A percentile compares a stretch with the other conserved stretches of the same genome.
phyloP scores from a whole-genome alignment of 805 yeast species.

The Ogataea nitratoaversa region DNA sequence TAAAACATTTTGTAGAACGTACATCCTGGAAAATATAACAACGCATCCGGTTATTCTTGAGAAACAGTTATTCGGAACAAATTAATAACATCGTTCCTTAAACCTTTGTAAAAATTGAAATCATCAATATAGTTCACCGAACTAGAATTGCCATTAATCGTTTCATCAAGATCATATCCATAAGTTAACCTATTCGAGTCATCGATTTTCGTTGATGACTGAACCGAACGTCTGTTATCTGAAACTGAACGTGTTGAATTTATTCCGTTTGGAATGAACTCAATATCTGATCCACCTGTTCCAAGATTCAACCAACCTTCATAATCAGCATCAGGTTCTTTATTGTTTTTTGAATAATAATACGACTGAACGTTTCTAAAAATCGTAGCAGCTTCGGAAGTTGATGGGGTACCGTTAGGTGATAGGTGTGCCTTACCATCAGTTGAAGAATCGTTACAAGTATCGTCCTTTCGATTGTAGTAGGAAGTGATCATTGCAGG shows the following conservation, averaged over 20 bases:
- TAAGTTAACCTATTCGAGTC: neutral
- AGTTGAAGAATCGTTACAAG: no score
- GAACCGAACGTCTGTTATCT: no score
- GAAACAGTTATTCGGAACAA: conserved; percentile 9
- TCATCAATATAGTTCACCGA: conserved; percentile 16
- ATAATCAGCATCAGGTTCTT: neutral
- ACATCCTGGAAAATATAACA: no score
- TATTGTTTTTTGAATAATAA: neutral
- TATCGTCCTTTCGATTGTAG: neutral
- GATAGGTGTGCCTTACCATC: neutral
- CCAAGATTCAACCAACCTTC: conserved; percentile 23
- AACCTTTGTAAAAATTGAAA: conserved; percentile 23
- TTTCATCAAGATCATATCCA: neutral
- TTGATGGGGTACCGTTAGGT: neutral
- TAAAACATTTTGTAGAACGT: no score
- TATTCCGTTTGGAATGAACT: no score
- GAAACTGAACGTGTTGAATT: no score
- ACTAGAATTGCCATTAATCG: no score
- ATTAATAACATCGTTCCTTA: conserved; percentile 21
- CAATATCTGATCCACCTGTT: conserved; percentile 9
- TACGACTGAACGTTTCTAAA: neutral
- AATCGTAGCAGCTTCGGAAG: neutral
- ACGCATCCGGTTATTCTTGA: no score
- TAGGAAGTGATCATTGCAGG: neutral
- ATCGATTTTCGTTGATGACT: no score